Evolutionary conservation across 192 early-diverging fungal species (phyloP), one percentile per base, ranked within the genome.

Genomic region (Entomortierella chlamydospora): DNA sequence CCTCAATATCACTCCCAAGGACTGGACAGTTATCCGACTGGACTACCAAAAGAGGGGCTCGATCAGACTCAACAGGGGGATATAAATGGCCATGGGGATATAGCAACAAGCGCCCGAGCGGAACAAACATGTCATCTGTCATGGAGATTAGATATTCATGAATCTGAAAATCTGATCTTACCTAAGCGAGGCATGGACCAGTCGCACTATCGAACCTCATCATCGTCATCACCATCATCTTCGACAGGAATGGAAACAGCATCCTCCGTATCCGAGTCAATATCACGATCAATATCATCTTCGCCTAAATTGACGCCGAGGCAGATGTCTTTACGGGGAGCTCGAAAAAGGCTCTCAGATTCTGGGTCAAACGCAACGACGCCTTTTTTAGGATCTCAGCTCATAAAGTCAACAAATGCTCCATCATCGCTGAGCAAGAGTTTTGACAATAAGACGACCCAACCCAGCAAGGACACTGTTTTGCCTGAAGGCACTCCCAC

Each of bases 281-380:
- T 20, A 2, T 59, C 57, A 39, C 8, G 9, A 23, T 42, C 57
- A 43, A n/a, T n/a, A 39, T 20, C 37, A 30, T 26, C 39, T 5
- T 30, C 57, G 4, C 30, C 57, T 10, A 59, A 59, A 43, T 23
- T 39, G 11, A 59, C 23, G 11, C 22, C 33, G n/a, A 39, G 39
- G 18, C 34, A 59, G 39, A 42, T 59, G 57, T 59, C 37, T n/a
- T 12, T 42, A 20, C 57, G 57, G 9, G 57, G 57, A 22, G 57
- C 57, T 23, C 57, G 29, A 39, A 59, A 59, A 59, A 59, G 39
- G 57, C 57, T 59, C 57, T 42, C 57, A 59, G 55, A 31, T 57
- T 57, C 31, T 1, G 31, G 31, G 18, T 33, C 52, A 7, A 54
- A 30, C 15, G 11, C 52, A 26, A 26, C 25, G n/a, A n/a, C 57